Evolutionary conservation across 495 filamentous ascomycete species (phyloP).

Genomic region (Aspergillus heteromorphus): DNA sequence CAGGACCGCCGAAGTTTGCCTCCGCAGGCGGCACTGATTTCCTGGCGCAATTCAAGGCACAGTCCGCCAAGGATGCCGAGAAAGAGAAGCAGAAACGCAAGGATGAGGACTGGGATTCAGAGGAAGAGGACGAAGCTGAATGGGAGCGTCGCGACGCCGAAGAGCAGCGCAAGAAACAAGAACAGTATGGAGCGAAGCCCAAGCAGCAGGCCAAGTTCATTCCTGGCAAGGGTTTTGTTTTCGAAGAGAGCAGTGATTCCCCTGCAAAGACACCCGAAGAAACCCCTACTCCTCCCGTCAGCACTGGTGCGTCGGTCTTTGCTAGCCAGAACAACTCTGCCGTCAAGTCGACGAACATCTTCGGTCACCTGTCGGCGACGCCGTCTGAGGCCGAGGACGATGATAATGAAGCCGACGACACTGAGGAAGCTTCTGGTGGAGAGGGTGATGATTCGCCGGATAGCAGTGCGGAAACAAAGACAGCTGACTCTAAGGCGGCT

Average conservation of each 20-base stretch:
- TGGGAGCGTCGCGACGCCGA: constrained; percentile 45
- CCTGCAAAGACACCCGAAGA: constrained; percentile 14
- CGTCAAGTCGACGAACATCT: constrained; percentile 49
- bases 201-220: constrained; percentile 35
- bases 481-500: constrained; percentile 15
- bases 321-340: constrained; percentile 21
- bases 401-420: constrained; percentile 44
- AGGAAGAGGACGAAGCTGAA: constrained; percentile 48
- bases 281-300: constrained; percentile 5
- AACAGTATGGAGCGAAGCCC: constrained; percentile 25
- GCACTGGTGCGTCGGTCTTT: constrained; percentile 14
- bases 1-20: constrained; percentile 30
- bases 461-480: constrained; percentile 9
- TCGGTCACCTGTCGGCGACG: constrained; percentile 55
- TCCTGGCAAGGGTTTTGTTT: constrained; percentile 39
- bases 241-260: constrained; percentile 18
- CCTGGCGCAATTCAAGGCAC: constrained; percentile 33
- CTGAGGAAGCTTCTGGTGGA: constrained; percentile 28
- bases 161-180: constrained; percentile 39
- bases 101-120: constrained; percentile 51
- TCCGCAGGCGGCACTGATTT: constrained; percentile 26
- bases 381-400: constrained; percentile 41
- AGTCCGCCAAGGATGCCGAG: constrained; percentile 27
- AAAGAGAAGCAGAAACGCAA: constrained; percentile 49
- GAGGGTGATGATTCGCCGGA: constrained; percentile 22